phyloP scores from a whole-genome alignment of 441 rosid genomes.

The Iberis amara region DNA sequence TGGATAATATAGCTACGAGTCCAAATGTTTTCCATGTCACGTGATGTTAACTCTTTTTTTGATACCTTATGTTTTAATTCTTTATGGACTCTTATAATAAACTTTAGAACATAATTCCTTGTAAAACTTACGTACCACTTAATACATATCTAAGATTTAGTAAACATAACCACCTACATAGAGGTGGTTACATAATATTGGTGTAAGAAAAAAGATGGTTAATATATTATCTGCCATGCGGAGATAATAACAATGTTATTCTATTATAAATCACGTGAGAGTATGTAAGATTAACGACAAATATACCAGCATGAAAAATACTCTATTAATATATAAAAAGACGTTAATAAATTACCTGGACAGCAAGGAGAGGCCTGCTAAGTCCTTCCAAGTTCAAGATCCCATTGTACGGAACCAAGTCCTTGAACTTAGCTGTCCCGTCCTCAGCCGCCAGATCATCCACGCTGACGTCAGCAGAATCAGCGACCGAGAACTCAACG shows the following conservation, averaged over 20 bases:
- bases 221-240: too few species aligned
- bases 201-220: too few species aligned
- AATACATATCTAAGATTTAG: constrained; percentile 1
- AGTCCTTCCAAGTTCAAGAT: constrained; percentile 73
- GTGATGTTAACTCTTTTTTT: too few species aligned
- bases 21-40: too few species aligned
- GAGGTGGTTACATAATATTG: too few species aligned
- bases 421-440: constrained; percentile 47
- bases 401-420: constrained; percentile 59
- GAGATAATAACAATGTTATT: too few species aligned
- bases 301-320: not conserved
- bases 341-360: constrained; percentile 44
- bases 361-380: constrained; percentile 52
- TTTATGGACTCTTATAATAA: not conserved
- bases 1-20: not conserved
- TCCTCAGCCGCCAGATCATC: constrained; percentile 67
- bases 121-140: not conserved
- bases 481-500: constrained; percentile 61
- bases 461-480: constrained; percentile 47
- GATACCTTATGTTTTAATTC: too few species aligned
- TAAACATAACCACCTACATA: too few species aligned
- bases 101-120: not conserved
- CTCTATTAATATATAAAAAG: not conserved
- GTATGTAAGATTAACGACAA: not conserved
- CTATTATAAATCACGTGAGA: not conserved